phyloP scores from a whole-genome alignment of 768 basidiomycete species.

The Hygrocybe punicea region DNA sequence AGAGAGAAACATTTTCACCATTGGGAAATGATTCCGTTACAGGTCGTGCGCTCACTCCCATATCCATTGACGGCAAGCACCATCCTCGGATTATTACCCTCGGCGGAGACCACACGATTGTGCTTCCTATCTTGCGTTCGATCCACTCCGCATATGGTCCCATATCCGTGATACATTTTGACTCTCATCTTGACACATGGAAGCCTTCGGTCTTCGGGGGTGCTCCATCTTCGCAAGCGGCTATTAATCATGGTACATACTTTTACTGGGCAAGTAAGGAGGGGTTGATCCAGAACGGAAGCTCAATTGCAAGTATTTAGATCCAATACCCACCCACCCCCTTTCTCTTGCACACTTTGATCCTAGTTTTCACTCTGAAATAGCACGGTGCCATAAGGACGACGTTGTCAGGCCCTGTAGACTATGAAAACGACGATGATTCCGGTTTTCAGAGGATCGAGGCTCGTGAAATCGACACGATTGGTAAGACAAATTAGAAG shows the following conservation, averaged over 20 bases:
- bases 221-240: constrained; percentile 65
- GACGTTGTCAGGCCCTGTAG: constrained; percentile 71
- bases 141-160: constrained; percentile 74
- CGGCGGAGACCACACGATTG: constrained; percentile 88
- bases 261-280: constrained; percentile 87
- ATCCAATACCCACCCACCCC: constrained; percentile 18
- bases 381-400: constrained; percentile 87
- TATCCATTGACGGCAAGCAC: constrained; percentile 65
- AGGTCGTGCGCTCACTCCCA: constrained; percentile 52
- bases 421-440: constrained; percentile 73
- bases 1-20: constrained; percentile 57
- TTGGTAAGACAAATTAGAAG: constrained; percentile 45
- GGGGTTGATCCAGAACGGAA: constrained; percentile 72
- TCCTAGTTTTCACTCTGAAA: constrained; percentile 62
- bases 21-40: constrained; percentile 61
- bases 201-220: constrained; percentile 73
- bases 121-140: constrained; percentile 57
- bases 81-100: constrained; percentile 81
- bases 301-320: constrained; percentile 76
- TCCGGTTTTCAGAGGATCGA: constrained; percentile 82
- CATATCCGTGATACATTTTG: constrained; percentile 83
- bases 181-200: constrained; percentile 82
- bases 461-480: constrained; percentile 79
- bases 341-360: constrained; percentile 44
- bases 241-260: constrained; percentile 85